phyloP scores from a whole-genome alignment of 108 stramenopile genomes.

The Asterionellopsis glacialis region DNA sequence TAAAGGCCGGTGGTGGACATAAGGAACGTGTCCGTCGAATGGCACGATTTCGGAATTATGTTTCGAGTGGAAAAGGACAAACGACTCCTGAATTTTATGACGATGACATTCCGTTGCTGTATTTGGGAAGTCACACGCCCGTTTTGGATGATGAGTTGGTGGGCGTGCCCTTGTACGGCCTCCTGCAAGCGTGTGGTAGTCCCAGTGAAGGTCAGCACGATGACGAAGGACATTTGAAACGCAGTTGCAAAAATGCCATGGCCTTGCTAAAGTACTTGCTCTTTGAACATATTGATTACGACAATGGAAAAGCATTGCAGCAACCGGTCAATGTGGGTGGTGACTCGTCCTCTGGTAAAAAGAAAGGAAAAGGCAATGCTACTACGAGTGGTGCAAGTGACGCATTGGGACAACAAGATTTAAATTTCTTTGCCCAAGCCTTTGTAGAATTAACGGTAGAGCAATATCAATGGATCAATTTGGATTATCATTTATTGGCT shows the following conservation, averaged over 20 bases:
- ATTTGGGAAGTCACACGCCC: conserved; percentile 67
- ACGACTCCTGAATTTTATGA: conserved; percentile 83
- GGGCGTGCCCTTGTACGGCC: conserved; percentile 41
- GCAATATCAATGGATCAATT: conserved; percentile 44
- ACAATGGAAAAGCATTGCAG: not conserved
- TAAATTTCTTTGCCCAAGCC: conserved; percentile 65
- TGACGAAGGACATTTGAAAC: conserved; percentile 47
- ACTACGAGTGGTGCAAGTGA: too few relatives aligned
- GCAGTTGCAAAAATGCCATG: conserved; percentile 72
- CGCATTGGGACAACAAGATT: too few relatives aligned
- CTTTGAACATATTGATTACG: conserved; percentile 61
- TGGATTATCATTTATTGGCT: conserved; percentile 31
- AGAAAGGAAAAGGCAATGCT: too few relatives aligned
- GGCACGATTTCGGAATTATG: conserved; percentile 78
- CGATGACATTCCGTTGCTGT: conserved; percentile 72
- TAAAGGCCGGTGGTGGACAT: conserved; percentile 51
- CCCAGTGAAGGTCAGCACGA: conserved; percentile 57
- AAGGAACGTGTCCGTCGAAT: conserved; percentile 83
- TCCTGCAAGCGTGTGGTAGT: conserved; percentile 71
- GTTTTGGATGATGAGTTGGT: conserved; percentile 48
- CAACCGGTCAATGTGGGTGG: too few relatives aligned
- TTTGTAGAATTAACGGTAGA: conserved; percentile 55
- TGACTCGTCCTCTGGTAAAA: too few relatives aligned
- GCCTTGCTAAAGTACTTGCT: conserved; percentile 62
- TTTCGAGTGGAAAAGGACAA: conserved; percentile 11